Percentiles rank a stretch among this genome's conserved stretches.
Conservation (phyloP, 371 early-diverging fungal genomes). For the Mucor piriformis region DNA sequence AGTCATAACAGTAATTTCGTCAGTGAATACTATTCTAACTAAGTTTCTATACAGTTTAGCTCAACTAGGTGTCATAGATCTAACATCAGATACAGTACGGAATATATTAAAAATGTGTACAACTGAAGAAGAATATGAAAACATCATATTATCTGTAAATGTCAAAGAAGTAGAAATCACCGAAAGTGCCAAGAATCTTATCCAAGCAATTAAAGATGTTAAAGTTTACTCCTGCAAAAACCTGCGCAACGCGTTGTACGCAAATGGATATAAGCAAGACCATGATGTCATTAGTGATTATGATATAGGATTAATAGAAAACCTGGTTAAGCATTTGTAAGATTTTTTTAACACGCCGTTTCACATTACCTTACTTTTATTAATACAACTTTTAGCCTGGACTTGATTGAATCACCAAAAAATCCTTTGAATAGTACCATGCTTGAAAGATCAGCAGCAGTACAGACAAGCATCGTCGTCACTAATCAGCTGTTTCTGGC, state of each 20-base stretch:
- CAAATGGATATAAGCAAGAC: constrained; percentile 12
- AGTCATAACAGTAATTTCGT: constrained; percentile 8
- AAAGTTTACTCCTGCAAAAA: constrained; percentile 13
- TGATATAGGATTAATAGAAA: constrained; percentile 11
- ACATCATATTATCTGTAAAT: constrained; percentile 5
- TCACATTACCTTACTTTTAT: constrained; percentile 2
- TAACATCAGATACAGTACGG: constrained; percentile 12
- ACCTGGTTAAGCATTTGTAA: constrained; percentile 13
- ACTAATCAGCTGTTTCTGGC: constrained; percentile 16
- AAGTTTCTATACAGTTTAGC: constrained; percentile 15
- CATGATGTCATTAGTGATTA: constrained; percentile 2
- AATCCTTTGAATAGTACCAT: constrained; percentile 6
- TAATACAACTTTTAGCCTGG: constrained; percentile 17
- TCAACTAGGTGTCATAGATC: constrained; percentile 12
- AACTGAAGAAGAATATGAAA: constrained; percentile 8
- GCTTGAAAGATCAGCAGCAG: constrained; percentile 22
- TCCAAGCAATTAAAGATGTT: constrained; percentile 9
- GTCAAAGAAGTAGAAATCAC: constrained; percentile 3
- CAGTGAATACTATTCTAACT: constrained; percentile 9
- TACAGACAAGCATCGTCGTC: constrained; percentile 3
- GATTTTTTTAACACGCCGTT: constrained; percentile 7
- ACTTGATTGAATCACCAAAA: constrained; percentile 16
- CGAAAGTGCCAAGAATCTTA: constrained; percentile 6
- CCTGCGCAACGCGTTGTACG: constrained; percentile 9
- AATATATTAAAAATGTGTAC: constrained; percentile 6